These are phyloP conservation scores for Lignosus rhinocerotis DNA, from an alignment of 1,284 basidiomycete species.

Conservation along the genomic window DNA sequence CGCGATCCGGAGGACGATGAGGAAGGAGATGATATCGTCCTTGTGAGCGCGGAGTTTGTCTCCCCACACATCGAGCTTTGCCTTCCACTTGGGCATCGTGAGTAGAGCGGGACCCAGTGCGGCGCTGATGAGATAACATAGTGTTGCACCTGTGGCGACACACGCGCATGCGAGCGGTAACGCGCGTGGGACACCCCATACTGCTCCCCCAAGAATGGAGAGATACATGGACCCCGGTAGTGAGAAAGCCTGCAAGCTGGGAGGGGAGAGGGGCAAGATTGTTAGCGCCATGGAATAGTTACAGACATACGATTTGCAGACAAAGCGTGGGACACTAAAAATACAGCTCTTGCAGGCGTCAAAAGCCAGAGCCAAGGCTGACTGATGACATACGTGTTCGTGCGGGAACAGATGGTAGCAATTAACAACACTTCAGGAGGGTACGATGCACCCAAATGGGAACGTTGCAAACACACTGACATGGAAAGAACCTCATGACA, in stretches of 20 bases:
- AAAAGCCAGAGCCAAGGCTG: too few relatives aligned
- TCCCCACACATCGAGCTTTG: slow-evolving; percentile 80
- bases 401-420: too few relatives aligned
- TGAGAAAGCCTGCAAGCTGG: slow-evolving; percentile 92
- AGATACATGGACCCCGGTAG: slow-evolving; percentile 98
- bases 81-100: slow-evolving; percentile 82
- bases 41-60: slow-evolving; percentile 70
- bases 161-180: slow-evolving; percentile 91
- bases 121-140: slow-evolving; percentile 92
- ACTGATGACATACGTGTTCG: too few relatives aligned
- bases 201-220: slow-evolving; percentile 93
- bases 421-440: too few relatives aligned
- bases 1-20: slow-evolving; percentile 91
- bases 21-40: slow-evolving; percentile 83
- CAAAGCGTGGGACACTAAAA: too few relatives aligned
- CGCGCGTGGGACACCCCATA: slow-evolving; percentile 91
- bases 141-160: slow-evolving; percentile 87
- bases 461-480: too few relatives aligned
- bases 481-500: too few relatives aligned
- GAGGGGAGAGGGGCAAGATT: slow-evolving; percentile 22
- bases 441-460: too few relatives aligned
- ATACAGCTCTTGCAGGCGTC: too few relatives aligned
- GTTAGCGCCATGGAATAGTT: slow-evolving; percentile 6
- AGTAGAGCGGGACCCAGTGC: slow-evolving; percentile 89
- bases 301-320: too few relatives aligned